Base-by-base conservation (phyloP, 768 basidiomycete genomes). In the Calocera cornea region DNA sequence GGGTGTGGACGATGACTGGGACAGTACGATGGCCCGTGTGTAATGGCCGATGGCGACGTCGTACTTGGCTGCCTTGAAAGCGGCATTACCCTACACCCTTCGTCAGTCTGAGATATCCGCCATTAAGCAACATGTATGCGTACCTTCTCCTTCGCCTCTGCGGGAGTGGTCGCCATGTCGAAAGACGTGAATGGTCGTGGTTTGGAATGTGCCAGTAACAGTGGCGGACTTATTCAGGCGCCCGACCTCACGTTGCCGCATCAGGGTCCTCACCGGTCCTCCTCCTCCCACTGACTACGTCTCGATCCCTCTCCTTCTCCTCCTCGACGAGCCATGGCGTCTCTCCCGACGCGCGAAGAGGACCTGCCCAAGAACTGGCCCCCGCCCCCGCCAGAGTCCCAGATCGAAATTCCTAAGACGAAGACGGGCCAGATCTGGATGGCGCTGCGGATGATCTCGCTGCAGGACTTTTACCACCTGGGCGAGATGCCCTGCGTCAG, bases 41-140 rank as follows among this genome's bases (percentile, higher is more conserved):
- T 97, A 97, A 74, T 92, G 87, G 0, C 92, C 92, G 64, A 97
- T 83, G 0, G 93, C 91, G 33, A 81, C 79, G 0, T 86, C 83
- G 75, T 84, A 95, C 74, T 94, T 84, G 1, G 84, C 89, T 1
- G 82, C 78, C 75, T 92, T 92, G 83, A 95, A 97, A 0, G 92
- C 86, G 2, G 81, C 78, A 71, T 97, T 95, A 67, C 95, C 95
- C 94, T 95, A 71, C 31, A 7, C 19, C 19, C 19, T 19, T 24
- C 24, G 44, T 47, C 44, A 47, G 44, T 24, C 5, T n/a, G n/a
- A n/a, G n/a, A n/a, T n/a, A n/a, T n/a, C n/a, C n/a, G n/a, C n/a
- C n/a, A n/a, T n/a, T n/a, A n/a, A n/a, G n/a, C n/a, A n/a, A n/a
- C n/a, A 10, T 41, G 10, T 10, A 27, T 29, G 47, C 29, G 19